phyloP scores from a whole-genome alignment of 2,329 filamentous ascomycete genomes.

The Akanthomyces muscarius region DNA sequence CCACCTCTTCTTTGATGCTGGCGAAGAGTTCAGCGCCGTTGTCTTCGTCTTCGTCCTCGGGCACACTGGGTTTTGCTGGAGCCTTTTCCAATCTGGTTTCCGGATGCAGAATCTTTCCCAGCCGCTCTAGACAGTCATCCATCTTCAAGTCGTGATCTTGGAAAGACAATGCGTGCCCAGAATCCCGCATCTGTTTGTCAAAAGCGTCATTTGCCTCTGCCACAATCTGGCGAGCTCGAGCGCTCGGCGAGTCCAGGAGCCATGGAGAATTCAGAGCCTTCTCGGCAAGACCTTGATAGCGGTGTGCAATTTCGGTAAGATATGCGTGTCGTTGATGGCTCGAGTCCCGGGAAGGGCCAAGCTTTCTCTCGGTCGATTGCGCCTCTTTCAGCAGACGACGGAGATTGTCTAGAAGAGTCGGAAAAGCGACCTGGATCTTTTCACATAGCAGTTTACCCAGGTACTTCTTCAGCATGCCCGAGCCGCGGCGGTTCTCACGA shows the following conservation, averaged over 20 bases:
- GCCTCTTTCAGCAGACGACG: slow-evolving; percentile 21
- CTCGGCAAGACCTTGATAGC: slow-evolving; percentile 22
- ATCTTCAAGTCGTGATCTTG: neutral
- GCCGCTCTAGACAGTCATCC: neutral
- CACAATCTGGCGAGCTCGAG: slow-evolving; percentile 27
- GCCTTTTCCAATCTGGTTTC: neutral
- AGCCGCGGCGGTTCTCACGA: slow-evolving; percentile 25
- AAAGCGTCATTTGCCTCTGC: slow-evolving; percentile 24
- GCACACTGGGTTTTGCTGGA: neutral
- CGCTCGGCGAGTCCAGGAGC: slow-evolving; percentile 16
- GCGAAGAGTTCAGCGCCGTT: neutral
- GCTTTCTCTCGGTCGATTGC: slow-evolving; percentile 4
- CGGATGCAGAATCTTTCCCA: neutral
- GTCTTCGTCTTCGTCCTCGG: neutral
- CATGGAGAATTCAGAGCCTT: slow-evolving; percentile 27
- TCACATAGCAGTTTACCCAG: slow-evolving; percentile 31
- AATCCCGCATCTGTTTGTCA: slow-evolving; percentile 24
- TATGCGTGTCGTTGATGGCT: slow-evolving; percentile 24
- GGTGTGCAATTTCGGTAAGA: slow-evolving; percentile 23
- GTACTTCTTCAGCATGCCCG: slow-evolving; percentile 27
- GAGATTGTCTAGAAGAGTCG: slow-evolving; percentile 25
- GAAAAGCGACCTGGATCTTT: slow-evolving; percentile 34
- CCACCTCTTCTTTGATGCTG: slow-evolving; percentile 22
- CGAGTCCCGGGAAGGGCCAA: slow-evolving; percentile 28
- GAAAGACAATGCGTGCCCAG: slow-evolving; percentile 22